Evolutionary conservation across 2,329 filamentous ascomycete genomes (phyloP), one percentile per base, ranked within the genome.

Genomic region (Ascochyta lentis): DNA sequence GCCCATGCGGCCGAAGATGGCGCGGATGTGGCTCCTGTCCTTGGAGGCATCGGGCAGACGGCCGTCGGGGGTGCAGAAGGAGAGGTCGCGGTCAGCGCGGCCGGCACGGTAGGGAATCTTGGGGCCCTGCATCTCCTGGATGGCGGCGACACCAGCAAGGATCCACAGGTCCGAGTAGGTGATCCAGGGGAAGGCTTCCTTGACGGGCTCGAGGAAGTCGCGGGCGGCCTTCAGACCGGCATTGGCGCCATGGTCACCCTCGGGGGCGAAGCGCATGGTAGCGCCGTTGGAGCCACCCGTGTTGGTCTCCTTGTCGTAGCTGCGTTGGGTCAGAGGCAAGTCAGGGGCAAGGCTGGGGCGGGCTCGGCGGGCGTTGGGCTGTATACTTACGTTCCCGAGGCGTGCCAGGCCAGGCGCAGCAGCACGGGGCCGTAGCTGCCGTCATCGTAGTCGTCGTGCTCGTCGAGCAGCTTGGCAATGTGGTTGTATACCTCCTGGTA

Each of bases 101-200:
- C 94, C 94, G 45, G 94, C 91, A 70, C 94, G 86, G 89, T 87
- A 99, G 58, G 92, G 91, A 67, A 99, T 87, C 69, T 82, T 80
- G 60, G 94, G 94, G 6, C 94, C 94, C 75, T 93, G 87, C 89
- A 97, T 94, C 81, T 99, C 94, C 81, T 98, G 94, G 75, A 98
- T 87, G 65, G 93, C 91, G 75, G 83, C 86, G 63, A 95, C 87
- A 72, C 92, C 95, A 49, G 80, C 89, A 53, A 99, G 87, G 59
- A 95, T 98, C 95, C 94, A 98, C 66, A 99, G 89, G 75, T 99
- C 94, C 13, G 92, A 96, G 85, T 97, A 96, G 60, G 85, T 84
- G 79, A 98, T 96, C 95, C 94, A 98, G 47, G 94, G 93, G 85
- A 91, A 93, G 66, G 83, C 85, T 86, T 87, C 81, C 83, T 97